Conservation (phyloP, 306 rosid species). For the Biancaea sappan region DNA sequence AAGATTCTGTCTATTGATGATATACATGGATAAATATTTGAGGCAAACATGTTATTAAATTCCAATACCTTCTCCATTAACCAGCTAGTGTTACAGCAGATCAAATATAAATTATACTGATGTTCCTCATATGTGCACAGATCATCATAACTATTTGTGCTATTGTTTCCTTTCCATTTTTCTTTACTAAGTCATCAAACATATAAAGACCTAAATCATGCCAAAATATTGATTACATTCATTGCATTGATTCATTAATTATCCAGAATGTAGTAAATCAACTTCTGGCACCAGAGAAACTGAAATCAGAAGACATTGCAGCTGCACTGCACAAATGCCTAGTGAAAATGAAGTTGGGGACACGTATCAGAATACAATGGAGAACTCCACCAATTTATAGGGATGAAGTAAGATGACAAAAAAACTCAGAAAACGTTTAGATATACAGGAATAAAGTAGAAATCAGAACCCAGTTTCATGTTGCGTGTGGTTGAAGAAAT, state of each 20-base stretch:
- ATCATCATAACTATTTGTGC: background rate
- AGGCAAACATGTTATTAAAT: background rate
- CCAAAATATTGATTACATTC: background rate
- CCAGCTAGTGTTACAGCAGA: background rate
- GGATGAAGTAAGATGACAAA: slow-evolving; percentile 6
- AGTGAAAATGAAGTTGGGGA: background rate
- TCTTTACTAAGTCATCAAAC: background rate
- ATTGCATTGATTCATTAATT: background rate
- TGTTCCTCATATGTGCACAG: background rate
- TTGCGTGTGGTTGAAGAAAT: background rate
- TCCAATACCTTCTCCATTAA: background rate
- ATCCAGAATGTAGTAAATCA: background rate
- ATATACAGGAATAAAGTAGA: background rate
- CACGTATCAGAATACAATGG: background rate
- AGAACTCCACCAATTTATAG: background rate
- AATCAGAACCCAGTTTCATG: background rate
- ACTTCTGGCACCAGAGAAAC: background rate
- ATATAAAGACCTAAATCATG: background rate
- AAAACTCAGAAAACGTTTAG: background rate
- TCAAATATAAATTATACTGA: background rate
- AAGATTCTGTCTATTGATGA: background rate
- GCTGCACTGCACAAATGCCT: background rate
- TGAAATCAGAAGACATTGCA: background rate
- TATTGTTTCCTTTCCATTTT: background rate
- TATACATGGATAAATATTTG: background rate